Evolutionary conservation across 208 protist species (phyloP).

Genomic region (Trypanosoma brucei): DNA sequence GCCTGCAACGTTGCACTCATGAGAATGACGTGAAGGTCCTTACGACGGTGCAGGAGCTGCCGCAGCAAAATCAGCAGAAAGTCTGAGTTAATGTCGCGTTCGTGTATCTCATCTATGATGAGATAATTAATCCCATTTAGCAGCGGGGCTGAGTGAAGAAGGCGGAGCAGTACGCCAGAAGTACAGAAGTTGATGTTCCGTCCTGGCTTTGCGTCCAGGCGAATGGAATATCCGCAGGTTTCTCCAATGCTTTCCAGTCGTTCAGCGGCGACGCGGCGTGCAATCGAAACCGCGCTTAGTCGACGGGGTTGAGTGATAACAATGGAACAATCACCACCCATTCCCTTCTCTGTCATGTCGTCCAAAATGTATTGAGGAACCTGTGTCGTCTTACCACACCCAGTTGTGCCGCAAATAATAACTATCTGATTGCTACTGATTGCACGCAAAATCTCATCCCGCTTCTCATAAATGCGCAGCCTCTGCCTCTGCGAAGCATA

Average conservation of each 20-base stretch:
- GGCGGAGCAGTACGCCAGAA: slow-evolving; percentile 97
- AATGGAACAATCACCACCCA: slow-evolving; percentile 65
- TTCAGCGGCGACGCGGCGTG: slow-evolving; percentile 97
- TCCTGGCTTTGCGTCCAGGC: slow-evolving; percentile 93
- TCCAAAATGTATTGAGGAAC: slow-evolving; percentile 95
- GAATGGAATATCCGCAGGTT: slow-evolving; percentile 97
- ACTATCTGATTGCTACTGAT: slow-evolving; percentile 75
- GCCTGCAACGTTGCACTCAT: slow-evolving; percentile 93
- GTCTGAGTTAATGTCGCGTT: slow-evolving; percentile 98
- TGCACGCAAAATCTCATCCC: slow-evolving; percentile 65
- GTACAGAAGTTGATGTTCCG: slow-evolving; percentile 98
- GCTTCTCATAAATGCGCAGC: slow-evolving; percentile 65
- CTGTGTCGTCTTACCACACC: slow-evolving; percentile 97
- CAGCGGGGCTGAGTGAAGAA: slow-evolving; percentile 81
- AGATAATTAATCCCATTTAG: slow-evolving; percentile 94
- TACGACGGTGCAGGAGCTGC: slow-evolving; percentile 58
- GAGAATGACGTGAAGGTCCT: slow-evolving; percentile 96
- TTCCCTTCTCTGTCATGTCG: slow-evolving; percentile 44
- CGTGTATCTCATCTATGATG: slow-evolving; percentile 99
- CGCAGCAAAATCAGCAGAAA: slow-evolving; percentile 98
- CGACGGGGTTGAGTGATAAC: slow-evolving; percentile 97
- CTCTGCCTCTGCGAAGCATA: slow-evolving; percentile 57
- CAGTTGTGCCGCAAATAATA: slow-evolving; percentile 94
- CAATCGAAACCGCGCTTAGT: slow-evolving; percentile 97
- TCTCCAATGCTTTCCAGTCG: slow-evolving; percentile 93